Percentiles rank a stretch among this genome's conserved stretches.
phyloP scores from a whole-genome alignment of 345 rosid genomes.

The Citrus australasica region DNA sequence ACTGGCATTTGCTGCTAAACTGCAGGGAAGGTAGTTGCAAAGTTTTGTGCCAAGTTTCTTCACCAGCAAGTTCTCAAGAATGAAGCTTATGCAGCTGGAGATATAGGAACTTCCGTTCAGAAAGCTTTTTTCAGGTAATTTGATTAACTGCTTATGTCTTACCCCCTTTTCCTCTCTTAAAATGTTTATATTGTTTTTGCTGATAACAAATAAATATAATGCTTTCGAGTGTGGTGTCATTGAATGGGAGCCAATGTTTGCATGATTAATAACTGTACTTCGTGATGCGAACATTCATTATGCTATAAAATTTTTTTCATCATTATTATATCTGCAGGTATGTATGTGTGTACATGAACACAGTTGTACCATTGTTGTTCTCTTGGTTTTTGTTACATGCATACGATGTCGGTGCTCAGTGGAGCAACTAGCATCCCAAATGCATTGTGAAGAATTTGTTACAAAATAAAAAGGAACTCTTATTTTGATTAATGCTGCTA shows the following conservation, averaged over 20 bases:
- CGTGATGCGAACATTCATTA: not conserved
- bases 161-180: not conserved
- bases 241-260: not conserved
- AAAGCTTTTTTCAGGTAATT: slow-evolving; percentile 78
- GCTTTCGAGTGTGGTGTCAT: not conserved
- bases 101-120: slow-evolving; percentile 63
- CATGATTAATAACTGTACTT: not conserved
- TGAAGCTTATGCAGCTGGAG: slow-evolving; percentile 75
- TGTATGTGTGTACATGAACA: not conserved
- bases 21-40: slow-evolving; percentile 91
- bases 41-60: slow-evolving; percentile 88
- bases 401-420: not conserved
- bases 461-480: not conserved
- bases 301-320: not conserved
- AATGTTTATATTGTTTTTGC: not conserved
- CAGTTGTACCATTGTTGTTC: not conserved
- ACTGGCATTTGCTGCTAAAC: slow-evolving; percentile 2
- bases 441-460: not conserved
- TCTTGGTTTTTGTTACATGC: not conserved
- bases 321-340: not conserved
- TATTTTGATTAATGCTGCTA: not conserved
- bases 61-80: slow-evolving; percentile 76
- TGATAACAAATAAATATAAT: not conserved
- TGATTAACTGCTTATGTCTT: not conserved
- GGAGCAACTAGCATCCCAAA: not conserved